Evolutionary conservation across 768 basidiomycete species (phyloP).

Genomic region (Pilatotrama ljubarskyi): DNA sequence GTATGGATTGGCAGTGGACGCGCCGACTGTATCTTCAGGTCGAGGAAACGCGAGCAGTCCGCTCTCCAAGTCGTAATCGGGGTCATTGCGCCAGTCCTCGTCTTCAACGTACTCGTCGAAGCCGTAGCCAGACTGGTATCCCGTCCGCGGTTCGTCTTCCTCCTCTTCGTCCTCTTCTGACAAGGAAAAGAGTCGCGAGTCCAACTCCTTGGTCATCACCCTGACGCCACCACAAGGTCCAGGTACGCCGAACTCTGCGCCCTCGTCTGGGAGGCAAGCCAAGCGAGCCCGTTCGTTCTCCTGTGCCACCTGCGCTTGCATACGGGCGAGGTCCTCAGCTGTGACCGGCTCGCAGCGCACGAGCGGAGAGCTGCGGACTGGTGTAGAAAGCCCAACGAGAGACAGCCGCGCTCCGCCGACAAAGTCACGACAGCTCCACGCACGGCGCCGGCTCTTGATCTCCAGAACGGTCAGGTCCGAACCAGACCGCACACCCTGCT

Average conservation of each 20-base stretch:
- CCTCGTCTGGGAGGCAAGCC: constrained; percentile 8
- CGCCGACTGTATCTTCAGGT: not conserved
- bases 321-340: not conserved
- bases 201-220: constrained; percentile 28
- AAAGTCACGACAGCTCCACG: constrained; percentile 61
- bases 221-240: constrained; percentile 15
- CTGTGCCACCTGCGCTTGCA: not conserved
- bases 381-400: constrained; percentile 50
- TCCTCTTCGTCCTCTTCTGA: constrained; percentile 35
- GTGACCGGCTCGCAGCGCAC: constrained; percentile 28
- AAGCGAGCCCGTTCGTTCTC: not conserved
- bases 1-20: not conserved
- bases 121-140: constrained; percentile 9
- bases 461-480: constrained; percentile 44
- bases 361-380: constrained; percentile 54
- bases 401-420: constrained; percentile 36
- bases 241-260: constrained; percentile 16
- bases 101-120: constrained; percentile 14
- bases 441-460: constrained; percentile 58
- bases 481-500: constrained; percentile 35
- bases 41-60: constrained; percentile 16
- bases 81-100: constrained; percentile 13
- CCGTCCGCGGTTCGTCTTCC: not conserved
- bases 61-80: constrained; percentile 11
- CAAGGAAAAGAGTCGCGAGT: constrained; percentile 32